phyloP scores from a whole-genome alignment of 306 rosid species.

The Castanea crenata region DNA sequence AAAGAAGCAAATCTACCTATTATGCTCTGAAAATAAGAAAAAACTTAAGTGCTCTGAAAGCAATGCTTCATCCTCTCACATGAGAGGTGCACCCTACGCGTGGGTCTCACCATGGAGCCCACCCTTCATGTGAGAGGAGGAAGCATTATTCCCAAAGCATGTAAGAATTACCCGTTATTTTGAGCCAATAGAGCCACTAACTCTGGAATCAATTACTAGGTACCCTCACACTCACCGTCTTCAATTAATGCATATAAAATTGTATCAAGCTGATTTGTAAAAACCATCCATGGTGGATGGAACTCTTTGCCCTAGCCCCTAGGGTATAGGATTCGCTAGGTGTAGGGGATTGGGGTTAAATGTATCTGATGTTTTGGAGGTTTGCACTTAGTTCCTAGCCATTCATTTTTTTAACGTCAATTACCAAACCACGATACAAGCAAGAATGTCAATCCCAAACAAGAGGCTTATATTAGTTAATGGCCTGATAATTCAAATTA shows the following conservation, averaged over 20 bases:
- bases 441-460: background rate
- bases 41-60: no score
- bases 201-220: background rate
- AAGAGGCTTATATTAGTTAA: background rate
- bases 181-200: background rate
- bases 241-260: background rate
- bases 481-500: background rate
- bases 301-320: constrained; percentile 25
- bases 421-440: background rate
- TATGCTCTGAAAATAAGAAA: no score
- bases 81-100: no score
- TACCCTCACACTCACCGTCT: background rate
- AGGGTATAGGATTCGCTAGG: constrained; percentile 13
- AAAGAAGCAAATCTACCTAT: no score
- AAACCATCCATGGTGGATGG: constrained; percentile 8
- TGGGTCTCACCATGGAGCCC: no score
- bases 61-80: no score
- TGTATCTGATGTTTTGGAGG: background rate
- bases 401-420: background rate
- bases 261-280: background rate
- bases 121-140: no score
- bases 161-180: no score
- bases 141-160: no score
- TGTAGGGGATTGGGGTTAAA: background rate
- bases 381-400: background rate